phyloP scores from a whole-genome alignment of 805 yeast genomes.

The Candida adriatica region DNA sequence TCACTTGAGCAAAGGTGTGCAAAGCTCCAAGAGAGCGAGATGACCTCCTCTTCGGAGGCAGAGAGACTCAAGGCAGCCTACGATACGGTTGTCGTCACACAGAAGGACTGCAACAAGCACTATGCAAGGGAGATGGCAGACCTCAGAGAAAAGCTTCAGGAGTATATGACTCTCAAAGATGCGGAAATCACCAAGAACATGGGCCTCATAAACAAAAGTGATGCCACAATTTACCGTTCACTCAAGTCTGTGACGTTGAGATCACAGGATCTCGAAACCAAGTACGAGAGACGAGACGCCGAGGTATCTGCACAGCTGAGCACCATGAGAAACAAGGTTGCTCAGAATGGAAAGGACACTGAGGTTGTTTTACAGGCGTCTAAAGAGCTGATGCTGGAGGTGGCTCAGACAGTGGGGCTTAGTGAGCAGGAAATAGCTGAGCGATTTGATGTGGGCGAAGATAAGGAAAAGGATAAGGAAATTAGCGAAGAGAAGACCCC shows the following conservation, averaged over 20 bases:
- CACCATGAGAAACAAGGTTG: constrained; percentile 37
- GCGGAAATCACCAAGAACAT: constrained; percentile 31
- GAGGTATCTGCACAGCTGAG: constrained; percentile 36
- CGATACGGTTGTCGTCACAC: constrained; percentile 47
- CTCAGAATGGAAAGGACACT: constrained; percentile 43
- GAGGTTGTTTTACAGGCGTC: constrained; percentile 38
- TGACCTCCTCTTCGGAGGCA: constrained; percentile 39
- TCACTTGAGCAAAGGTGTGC: constrained; percentile 43
- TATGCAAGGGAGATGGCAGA: constrained; percentile 37
- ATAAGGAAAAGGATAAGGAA: not conserved
- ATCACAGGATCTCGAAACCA: constrained; percentile 41
- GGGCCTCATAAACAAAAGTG: constrained; percentile 34
- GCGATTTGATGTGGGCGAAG: constrained; percentile 22
- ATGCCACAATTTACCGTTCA: constrained; percentile 42
- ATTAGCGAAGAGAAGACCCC: not conserved
- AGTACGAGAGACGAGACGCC: constrained; percentile 41
- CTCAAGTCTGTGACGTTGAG: constrained; percentile 42
- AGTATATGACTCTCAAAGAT: constrained; percentile 31
- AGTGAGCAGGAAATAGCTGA: constrained; percentile 16
- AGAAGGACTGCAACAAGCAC: constrained; percentile 43
- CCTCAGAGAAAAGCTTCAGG: constrained; percentile 31
- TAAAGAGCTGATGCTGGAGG: constrained; percentile 36
- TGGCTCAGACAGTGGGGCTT: constrained; percentile 28
- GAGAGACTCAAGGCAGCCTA: constrained; percentile 53
- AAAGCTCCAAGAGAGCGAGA: constrained; percentile 40